A percentile compares a stretch with the other conserved stretches of the same genome.
Conservation (phyloP, 495 filamentous ascomycete genomes). For the Aspergillus leporis region DNA sequence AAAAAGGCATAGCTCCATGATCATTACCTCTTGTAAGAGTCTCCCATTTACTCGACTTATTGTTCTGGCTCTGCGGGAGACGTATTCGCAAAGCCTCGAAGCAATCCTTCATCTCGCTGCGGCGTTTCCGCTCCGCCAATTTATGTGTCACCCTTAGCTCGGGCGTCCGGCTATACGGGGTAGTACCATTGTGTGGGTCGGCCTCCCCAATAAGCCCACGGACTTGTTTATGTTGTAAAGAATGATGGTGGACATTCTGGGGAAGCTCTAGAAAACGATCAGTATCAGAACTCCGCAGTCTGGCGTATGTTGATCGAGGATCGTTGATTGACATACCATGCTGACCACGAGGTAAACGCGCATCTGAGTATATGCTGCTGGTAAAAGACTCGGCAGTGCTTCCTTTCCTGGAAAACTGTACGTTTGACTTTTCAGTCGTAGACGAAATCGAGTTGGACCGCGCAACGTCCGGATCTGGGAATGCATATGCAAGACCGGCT, state of each 20-base stretch:
- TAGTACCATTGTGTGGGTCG: constrained; percentile 53
- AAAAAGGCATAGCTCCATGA: neutral
- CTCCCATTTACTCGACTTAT: constrained; percentile 99
- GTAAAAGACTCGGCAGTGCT: constrained; percentile 72
- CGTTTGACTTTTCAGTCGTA: constrained; percentile 49
- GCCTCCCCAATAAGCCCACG: constrained; percentile 64
- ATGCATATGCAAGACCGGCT: constrained; percentile 80
- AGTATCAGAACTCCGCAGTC: neutral
- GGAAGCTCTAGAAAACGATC: constrained; percentile 41
- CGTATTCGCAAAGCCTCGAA: constrained; percentile 84
- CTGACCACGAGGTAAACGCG: constrained; percentile 69
- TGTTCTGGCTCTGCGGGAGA: constrained; percentile 82
- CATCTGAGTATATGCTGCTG: constrained; percentile 74
- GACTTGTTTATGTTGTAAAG: constrained; percentile 72
- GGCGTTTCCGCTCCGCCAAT: constrained; percentile 89
- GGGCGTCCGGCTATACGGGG: constrained; percentile 91
- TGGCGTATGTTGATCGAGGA: neutral
- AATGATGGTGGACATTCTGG: constrained; percentile 67
- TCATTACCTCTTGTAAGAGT: constrained; percentile 89
- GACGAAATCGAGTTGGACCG: constrained; percentile 55
- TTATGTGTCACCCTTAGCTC: constrained; percentile 96
- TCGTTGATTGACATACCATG: constrained; percentile 45
- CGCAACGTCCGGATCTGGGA: constrained; percentile 72
- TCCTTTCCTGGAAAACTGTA: constrained; percentile 62
- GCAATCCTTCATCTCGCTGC: constrained; percentile 97